Base-by-base conservation (phyloP, 257 asterid genomes). In the Jasminum sambac region DNA sequence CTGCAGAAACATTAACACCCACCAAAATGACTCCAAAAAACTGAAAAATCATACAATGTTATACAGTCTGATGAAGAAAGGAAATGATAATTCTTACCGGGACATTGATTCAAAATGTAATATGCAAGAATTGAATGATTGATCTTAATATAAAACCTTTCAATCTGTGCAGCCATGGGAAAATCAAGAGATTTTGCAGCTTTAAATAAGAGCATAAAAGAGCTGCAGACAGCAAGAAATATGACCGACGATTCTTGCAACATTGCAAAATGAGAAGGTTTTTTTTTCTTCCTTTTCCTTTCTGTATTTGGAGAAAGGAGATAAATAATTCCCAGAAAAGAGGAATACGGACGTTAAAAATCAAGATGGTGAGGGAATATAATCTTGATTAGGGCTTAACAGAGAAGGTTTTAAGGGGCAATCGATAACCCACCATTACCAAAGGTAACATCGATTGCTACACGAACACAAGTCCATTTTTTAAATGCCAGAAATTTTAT, bases 11-110 rank as follows among this genome's bases (percentile, higher is more conserved):
- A 26, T 14, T 41, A 7, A 70, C 16, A 60, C 5, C 5, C 4
- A 34, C 1, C 25, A n/a, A 37, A 41, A 12, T 25, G 10, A 2
- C 13, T 11, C 12, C 67, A 57, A 63, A 41, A 40, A 40, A 23
- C 11, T 8, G 26, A 4, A 13, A 12, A 12, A 25, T 4, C 26
- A 3, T 8, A 23, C 62, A 8, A 55, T 14, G 7, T 1, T 19
- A n/a, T 50, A 50, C 24, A 17, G 17, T 50, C 36, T 3, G 16
- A 23, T 23, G 62, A 55, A 50, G 62, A 21, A 52, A 55, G 16
- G 11, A 19, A 52, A 23, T 52, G 14, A 52, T 17, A 3, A 17
- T 11, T 52, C 61, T 52, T 77, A 77, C 81, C 71, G 68, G 65
- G 75, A 77, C 74, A 72, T 55, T 55, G 74, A 42, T 17, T 2